Conservation (phyloP, 805 yeast genomes). For the Lipomyces orientalis region DNA sequence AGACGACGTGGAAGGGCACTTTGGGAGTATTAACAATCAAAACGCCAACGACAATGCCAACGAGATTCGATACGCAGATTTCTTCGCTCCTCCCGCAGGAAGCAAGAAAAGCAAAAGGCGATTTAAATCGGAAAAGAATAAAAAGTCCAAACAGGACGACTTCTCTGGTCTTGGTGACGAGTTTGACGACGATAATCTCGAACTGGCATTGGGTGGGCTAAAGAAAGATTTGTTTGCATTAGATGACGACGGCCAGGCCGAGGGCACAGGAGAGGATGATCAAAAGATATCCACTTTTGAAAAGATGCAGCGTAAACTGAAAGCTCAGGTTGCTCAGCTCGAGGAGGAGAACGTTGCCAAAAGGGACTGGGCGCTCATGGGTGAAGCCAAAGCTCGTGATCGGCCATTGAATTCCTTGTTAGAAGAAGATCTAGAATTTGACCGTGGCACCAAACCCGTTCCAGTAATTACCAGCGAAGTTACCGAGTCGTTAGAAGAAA, state of each 20-base stretch:
- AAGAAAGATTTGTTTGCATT: slow-evolving; percentile 51
- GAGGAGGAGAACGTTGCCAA: slow-evolving; percentile 90
- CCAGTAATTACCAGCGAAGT: slow-evolving; percentile 91
- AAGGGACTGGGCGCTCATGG: slow-evolving; percentile 92
- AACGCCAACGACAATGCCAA: slow-evolving; percentile 36
- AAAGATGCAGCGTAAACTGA: slow-evolving; percentile 77
- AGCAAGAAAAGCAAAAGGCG: slow-evolving; percentile 16
- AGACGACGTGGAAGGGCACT: slow-evolving; percentile 50
- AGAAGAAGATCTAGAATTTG: slow-evolving; percentile 84
- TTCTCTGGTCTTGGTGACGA: slow-evolving; percentile 40
- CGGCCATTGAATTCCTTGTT: slow-evolving; percentile 85
- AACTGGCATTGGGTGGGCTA: slow-evolving; percentile 43
- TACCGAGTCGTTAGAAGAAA: slow-evolving; percentile 84
- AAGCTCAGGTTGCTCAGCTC: slow-evolving; percentile 73
- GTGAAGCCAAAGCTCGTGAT: slow-evolving; percentile 82
- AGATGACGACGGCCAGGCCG: slow-evolving; percentile 62
- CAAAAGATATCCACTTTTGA: slow-evolving; percentile 61
- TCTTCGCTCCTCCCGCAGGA: slow-evolving; percentile 48
- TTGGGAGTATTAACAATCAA: slow-evolving; percentile 18
- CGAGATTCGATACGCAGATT: slow-evolving; percentile 48
- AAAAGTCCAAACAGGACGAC: slow-evolving; percentile 27
- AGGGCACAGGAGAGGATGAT: slow-evolving; percentile 64
- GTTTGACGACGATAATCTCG: slow-evolving; percentile 40
- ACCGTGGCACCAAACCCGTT: slow-evolving; percentile 91
- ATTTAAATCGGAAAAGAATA: slow-evolving; percentile 10